Base-by-base conservation (phyloP, 176 grass and related monocot species). In the Aegilops longissima region DNA sequence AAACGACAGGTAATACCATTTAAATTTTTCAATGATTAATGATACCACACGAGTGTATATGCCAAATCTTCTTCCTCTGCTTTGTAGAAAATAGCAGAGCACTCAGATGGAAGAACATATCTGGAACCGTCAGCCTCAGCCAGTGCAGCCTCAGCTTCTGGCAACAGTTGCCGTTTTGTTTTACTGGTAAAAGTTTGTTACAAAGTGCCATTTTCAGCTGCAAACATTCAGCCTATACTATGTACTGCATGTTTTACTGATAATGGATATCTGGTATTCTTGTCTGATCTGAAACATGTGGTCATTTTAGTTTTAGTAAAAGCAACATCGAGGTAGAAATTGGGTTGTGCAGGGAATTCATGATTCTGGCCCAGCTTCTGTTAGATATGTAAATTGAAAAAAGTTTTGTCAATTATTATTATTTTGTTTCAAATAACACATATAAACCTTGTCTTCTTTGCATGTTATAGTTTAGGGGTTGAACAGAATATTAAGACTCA, bases 41-140 rank as follows among this genome's bases (percentile, higher is more conserved):
- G 20, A 21, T 9, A 4, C 25, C 52, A 54, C 2, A 18, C 25
- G 23, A n/a, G 33, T 20, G 25, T 34, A 49, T 5, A 80, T 67
- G 5, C 45, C 8, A 73, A 66, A 31, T 63, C 17, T 34, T 77
- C 70, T 78, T 42, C 6, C 52, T 83, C 56, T 12, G 23, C 24
- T 83, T 56, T 88, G 83, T 69, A 98, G 95, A 98, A 92, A 90
- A 77, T 93, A 73, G 49, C 62, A 71, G 84, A 93, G 10, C 79
- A 82, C 56, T 87, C 16, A 12, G 38, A 72, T 85, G 78, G 51
- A 85, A 65, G 56, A 81, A 83, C 75, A 86, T 51, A 51, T 87
- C 23, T 80, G 13, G 80, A 74, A 21, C 58, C 80, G 1, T 78
- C 66, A 47, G 80, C 90, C 44, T 63, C 61, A 64, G 31, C 20